phyloP scores from a whole-genome alignment of 305 asterid species.

The Coffea humblotiana region DNA sequence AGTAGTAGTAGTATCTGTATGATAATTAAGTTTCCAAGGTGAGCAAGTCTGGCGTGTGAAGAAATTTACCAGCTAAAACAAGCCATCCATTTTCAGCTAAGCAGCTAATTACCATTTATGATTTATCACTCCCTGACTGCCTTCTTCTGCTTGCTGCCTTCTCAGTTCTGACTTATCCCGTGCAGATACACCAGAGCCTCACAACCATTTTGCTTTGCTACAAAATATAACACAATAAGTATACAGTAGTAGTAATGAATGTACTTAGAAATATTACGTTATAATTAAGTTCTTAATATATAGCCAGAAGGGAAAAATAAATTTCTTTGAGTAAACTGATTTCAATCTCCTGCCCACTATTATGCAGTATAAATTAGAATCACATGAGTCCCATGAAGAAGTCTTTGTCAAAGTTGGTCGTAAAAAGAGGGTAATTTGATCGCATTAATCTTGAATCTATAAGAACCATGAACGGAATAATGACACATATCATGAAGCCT shows the following conservation, averaged over 20 bases:
- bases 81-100: constrained; percentile 43
- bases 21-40: constrained; percentile 15
- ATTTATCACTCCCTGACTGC: constrained; percentile 18
- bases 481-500: constrained; percentile 34
- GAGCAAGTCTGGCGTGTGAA: constrained; percentile 34
- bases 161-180: constrained; percentile 9
- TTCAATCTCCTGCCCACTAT: constrained; percentile 6
- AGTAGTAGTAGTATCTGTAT: too few relatives aligned
- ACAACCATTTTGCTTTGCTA: neutral
- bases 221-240: neutral
- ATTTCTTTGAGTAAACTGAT: neutral
- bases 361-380: constrained; percentile 32
- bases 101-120: constrained; percentile 24
- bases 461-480: constrained; percentile 43
- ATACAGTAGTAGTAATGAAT: too few relatives aligned
- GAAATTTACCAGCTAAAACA: constrained; percentile 35
- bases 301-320: too few relatives aligned
- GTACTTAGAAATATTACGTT: too few relatives aligned
- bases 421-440: constrained; percentile 37
- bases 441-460: constrained; percentile 44
- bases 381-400: constrained; percentile 42
- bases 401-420: constrained; percentile 38
- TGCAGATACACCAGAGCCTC: neutral
- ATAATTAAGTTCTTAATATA: too few relatives aligned
- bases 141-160: constrained; percentile 3